Base-by-base conservation (phyloP, 202 grass and related monocot species). In the Dendrocalamus latiflorus region DNA sequence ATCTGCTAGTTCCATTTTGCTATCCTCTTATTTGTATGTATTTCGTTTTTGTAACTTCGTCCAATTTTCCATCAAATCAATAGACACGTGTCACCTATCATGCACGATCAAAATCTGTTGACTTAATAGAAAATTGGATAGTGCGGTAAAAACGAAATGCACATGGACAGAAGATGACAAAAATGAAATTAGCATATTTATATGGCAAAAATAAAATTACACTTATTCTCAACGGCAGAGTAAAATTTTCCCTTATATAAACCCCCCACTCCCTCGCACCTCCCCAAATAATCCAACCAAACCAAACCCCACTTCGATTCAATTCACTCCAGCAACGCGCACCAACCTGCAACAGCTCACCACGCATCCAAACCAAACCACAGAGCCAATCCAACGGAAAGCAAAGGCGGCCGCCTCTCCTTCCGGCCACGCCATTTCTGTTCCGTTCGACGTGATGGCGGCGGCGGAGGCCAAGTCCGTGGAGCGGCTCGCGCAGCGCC, bases 401-500 rank as follows among this genome's bases (percentile, higher is more conserved):
- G 38, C 38, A 44, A 17, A 10, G 11, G 78, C 34, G 24, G 15
- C 38, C 4, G 64, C 6, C 25, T 6, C 24, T 4, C 39, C n/a
- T 1, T n/a, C 3, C 9, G 20, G 53, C 53, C 53, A 9, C 53
- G 53, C 17, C 45, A 16, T 16, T 16, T 25, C n/a, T 48, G 14
- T 48, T 48, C 45, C 5, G 45, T 48, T 6, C 15, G 45, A 16
- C 45, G 4, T 16, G 45, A 50, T 65, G 68, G 61, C 59, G 78
- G 49, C 38, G 9, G 84, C 36, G 21, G 49, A 65, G 25, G 81
- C 66, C 53, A 94, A 79, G 75, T 10, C 74, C 48, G 89, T 97
- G 81, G 80, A 83, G 67, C 80, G 90, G 70, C 64, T 94, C 16
- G 65, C 64, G 17, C 94, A 97, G 84, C 81, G 83, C 2, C 79